Conservation (phyloP, 352 stramenopile genomes). For the Halophytophthora polymorphica region DNA sequence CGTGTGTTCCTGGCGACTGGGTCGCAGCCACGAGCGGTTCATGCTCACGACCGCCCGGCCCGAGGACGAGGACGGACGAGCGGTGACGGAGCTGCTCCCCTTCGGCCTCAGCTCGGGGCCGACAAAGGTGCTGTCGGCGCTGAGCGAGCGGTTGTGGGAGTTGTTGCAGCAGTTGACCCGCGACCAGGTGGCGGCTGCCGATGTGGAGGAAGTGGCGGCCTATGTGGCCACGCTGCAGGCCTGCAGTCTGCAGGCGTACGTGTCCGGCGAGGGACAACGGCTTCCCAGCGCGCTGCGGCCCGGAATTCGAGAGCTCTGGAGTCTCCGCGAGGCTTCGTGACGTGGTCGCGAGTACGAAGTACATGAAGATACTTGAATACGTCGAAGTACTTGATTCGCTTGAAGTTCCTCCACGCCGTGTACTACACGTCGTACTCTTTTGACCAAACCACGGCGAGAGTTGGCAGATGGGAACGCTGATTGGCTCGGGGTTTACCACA, state of each 20-base stretch:
- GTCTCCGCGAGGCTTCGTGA: too few relatives aligned
- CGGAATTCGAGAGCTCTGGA: constrained; percentile 27
- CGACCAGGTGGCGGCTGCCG: background rate
- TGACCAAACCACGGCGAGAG: too few relatives aligned
- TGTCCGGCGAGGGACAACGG: constrained; percentile 15
- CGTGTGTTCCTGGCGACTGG: constrained; percentile 23
- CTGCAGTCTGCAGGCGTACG: constrained; percentile 24
- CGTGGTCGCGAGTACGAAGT: too few relatives aligned
- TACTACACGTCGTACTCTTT: too few relatives aligned
- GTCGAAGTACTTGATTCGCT: too few relatives aligned
- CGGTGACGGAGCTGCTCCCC: constrained; percentile 14
- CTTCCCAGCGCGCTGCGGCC: constrained; percentile 10
- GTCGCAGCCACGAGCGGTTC: constrained; percentile 20
- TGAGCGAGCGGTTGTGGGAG: constrained; percentile 20
- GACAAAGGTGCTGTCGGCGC: constrained; percentile 14
- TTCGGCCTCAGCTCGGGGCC: constrained; percentile 22
- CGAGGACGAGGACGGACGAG: background rate
- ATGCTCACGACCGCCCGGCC: constrained; percentile 4
- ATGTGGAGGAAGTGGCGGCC: background rate
- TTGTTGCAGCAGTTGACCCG: constrained; percentile 12
- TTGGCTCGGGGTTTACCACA: too few relatives aligned
- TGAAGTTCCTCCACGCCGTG: too few relatives aligned
- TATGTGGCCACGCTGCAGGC: constrained; percentile 12
- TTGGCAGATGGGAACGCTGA: too few relatives aligned
- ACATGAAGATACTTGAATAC: background rate